phyloP scores from a whole-genome alignment of 768 basidiomycete genomes.

The Exsudoporus frostii region DNA sequence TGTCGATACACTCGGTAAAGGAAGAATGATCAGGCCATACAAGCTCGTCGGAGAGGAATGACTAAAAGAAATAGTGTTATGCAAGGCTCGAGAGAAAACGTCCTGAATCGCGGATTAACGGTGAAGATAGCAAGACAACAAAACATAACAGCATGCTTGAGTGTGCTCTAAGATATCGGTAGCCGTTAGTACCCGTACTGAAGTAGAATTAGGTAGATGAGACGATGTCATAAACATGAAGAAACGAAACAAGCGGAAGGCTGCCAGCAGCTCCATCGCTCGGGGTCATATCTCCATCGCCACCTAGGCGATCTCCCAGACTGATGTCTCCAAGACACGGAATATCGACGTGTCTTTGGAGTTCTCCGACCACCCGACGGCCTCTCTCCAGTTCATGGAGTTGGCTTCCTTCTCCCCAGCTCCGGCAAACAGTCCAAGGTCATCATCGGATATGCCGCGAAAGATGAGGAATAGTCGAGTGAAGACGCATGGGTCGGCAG shows the following conservation, averaged over 20 bases:
- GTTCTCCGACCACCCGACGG: slow-evolving; percentile 78
- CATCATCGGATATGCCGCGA: slow-evolving; percentile 79
- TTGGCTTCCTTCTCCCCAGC: slow-evolving; percentile 88
- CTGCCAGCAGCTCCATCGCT: slow-evolving; percentile 20
- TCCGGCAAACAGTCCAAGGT: slow-evolving; percentile 67
- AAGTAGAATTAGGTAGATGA: slow-evolving; percentile 9
- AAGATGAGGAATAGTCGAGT: slow-evolving; percentile 86
- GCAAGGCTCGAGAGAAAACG: slow-evolving; percentile 2
- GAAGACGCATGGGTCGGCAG: slow-evolving; percentile 74
- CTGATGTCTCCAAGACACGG: slow-evolving; percentile 74
- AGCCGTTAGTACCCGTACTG: slow-evolving; percentile 7
- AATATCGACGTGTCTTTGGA: slow-evolving; percentile 73
- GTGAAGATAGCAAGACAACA: slow-evolving; percentile 17
- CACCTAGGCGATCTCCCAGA: slow-evolving; percentile 62
- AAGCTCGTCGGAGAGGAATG: slow-evolving; percentile 1
- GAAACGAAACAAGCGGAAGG: slow-evolving; percentile 2
- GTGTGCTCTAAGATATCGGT: slow-evolving; percentile 28
- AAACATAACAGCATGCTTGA: slow-evolving; percentile 18
- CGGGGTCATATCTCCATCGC: neutral
- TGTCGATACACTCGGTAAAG: slow-evolving; percentile 29
- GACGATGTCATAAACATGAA: slow-evolving; percentile 7
- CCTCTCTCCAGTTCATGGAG: slow-evolving; percentile 73
- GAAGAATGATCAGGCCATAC: slow-evolving; percentile 9
- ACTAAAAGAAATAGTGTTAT: slow-evolving; percentile 14
- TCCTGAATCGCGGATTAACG: slow-evolving; percentile 10